Conservation (phyloP, 2,329 filamentous ascomycete species). For the Ceratocystis huliohia region DNA sequence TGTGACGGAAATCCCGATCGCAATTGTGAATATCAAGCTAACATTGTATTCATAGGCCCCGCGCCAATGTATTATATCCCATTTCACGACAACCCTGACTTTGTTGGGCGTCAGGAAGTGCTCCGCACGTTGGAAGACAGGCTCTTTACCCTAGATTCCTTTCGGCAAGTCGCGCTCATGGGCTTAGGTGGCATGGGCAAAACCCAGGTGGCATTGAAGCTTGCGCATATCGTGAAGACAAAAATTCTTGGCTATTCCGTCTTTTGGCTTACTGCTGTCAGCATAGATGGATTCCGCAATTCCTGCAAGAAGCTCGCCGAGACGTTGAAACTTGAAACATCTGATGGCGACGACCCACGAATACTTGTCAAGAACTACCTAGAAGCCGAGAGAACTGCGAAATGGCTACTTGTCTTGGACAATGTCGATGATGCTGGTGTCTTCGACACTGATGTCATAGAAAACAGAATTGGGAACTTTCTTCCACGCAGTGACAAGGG, state of each 20-base stretch:
- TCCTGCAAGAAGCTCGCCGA: background rate
- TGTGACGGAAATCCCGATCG: too few relatives aligned
- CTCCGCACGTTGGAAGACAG: background rate
- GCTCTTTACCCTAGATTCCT: background rate
- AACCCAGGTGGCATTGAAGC: background rate
- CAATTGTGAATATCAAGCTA: background rate
- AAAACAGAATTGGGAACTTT: slow-evolving; percentile 21
- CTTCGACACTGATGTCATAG: background rate
- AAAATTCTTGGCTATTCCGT: background rate
- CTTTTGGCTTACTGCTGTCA: slow-evolving; percentile 5
- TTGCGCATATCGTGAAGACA: background rate
- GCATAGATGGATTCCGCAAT: background rate
- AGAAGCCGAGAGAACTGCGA: slow-evolving; percentile 21
- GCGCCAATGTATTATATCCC: background rate
- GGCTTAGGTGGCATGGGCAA: background rate
- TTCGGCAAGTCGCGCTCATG: background rate
- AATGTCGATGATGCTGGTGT: slow-evolving; percentile 23
- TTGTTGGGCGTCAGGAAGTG: background rate
- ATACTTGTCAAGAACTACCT: slow-evolving; percentile 20
- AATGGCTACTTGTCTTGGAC: slow-evolving; percentile 25
- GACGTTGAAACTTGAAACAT: background rate
- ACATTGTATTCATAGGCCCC: background rate
- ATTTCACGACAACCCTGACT: background rate
- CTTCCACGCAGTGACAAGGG: slow-evolving; percentile 24
- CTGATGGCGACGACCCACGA: background rate